These are phyloP conservation scores for Escallonia rubra DNA, from an alignment of 129 eudicot genomes.

Conservation along the genomic window DNA sequence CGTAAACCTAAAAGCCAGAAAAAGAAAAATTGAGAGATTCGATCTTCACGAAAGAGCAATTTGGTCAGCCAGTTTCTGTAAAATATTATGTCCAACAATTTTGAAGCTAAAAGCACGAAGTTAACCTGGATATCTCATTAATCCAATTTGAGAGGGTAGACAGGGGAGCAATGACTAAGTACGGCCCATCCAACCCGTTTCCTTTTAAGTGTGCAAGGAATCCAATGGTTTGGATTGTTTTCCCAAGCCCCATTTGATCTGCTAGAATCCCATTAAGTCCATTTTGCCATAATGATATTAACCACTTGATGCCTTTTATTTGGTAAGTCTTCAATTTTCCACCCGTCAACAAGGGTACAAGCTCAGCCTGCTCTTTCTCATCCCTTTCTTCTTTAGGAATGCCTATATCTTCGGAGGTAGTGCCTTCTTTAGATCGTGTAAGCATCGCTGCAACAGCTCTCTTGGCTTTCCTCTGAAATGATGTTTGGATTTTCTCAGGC, in stretches of 20 bases:
- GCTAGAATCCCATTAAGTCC: constrained; percentile 97
- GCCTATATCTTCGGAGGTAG: constrained; percentile 43
- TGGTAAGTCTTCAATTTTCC: constrained; percentile 93
- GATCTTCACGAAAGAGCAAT: not conserved
- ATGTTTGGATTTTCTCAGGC: too few species aligned
- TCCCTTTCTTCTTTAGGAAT: constrained; percentile 56
- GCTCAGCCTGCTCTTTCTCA: constrained; percentile 83
- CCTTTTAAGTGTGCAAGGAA: constrained; percentile 95
- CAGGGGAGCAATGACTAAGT: constrained; percentile 89
- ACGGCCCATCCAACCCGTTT: constrained; percentile 97
- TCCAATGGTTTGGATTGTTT: constrained; percentile 95
- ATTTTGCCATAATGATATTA: constrained; percentile 95
- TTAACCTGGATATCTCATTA: constrained; percentile 78
- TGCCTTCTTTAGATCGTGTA: constrained; percentile 60
- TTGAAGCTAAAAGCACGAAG: not conserved
- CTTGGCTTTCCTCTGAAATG: constrained; percentile 73
- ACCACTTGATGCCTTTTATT: constrained; percentile 93
- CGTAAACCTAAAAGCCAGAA: constrained; percentile 50
- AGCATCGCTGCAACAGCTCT: constrained; percentile 97
- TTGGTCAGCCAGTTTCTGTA: too few species aligned
- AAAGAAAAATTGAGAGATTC: not conserved
- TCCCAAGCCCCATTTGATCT: constrained; percentile 99
- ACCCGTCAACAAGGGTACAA: constrained; percentile 88
- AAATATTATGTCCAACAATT: not conserved
- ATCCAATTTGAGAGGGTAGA: constrained; percentile 97